Conservation (phyloP, 1,284 basidiomycete species). For the Rhodotorula sp. region DNA sequence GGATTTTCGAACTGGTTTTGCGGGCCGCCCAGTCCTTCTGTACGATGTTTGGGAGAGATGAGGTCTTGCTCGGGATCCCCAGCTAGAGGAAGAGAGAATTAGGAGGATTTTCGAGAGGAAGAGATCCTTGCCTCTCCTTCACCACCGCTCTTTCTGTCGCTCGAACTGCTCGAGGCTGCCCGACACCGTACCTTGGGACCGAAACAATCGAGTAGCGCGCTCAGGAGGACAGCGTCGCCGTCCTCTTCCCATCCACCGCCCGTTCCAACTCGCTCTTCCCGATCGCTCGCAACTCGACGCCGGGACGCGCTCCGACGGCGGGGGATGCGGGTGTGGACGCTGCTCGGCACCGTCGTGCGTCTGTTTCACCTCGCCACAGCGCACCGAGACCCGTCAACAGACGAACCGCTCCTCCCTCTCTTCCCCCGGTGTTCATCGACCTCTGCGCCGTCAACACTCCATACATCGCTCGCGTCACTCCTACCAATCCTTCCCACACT, state of each 20-base stretch:
- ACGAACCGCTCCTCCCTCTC: constrained; percentile 3
- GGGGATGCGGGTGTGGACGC: neutral
- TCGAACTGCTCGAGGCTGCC: neutral
- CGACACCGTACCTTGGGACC: no score
- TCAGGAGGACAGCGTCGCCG: neutral
- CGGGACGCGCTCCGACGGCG: neutral
- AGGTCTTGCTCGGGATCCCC: neutral
- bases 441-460: constrained; percentile 20
- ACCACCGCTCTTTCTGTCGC: neutral
- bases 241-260: neutral
- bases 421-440: constrained; percentile 18
- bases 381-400: neutral
- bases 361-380: neutral
- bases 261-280: neutral
- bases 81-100: neutral
- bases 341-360: neutral
- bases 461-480: constrained; percentile 38
- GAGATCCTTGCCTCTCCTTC: neutral
- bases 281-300: no score
- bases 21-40: neutral
- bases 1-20: neutral
- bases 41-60: neutral
- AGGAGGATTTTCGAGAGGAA: neutral
- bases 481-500: constrained; percentile 35
- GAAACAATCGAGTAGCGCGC: neutral